phyloP scores from a whole-genome alignment of 108 stramenopile species.

The Fragilaria radians region DNA sequence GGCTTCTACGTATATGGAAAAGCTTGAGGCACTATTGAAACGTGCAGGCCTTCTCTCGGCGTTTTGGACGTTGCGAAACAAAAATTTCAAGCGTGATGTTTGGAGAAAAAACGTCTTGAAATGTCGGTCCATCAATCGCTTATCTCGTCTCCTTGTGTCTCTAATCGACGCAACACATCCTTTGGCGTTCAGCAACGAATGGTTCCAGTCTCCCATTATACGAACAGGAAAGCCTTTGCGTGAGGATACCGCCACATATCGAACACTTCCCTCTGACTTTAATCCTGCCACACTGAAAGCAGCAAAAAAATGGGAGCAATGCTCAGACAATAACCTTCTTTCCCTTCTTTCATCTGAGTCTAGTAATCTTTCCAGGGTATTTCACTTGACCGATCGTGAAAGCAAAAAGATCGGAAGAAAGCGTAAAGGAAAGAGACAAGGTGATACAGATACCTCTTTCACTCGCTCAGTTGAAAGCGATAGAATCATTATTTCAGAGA shows the following conservation, averaged over 20 bases:
- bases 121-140: slow-evolving; percentile 30
- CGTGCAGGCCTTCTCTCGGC: slow-evolving; percentile 43
- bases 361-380: not conserved
- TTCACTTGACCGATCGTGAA: not conserved
- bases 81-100: slow-evolving; percentile 7
- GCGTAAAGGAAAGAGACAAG: not conserved
- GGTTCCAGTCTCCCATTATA: slow-evolving; percentile 38
- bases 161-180: slow-evolving; percentile 51
- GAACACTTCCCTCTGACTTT: slow-evolving; percentile 25
- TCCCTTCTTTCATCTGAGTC: not conserved
- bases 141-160: slow-evolving; percentile 39
- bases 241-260: slow-evolving; percentile 3
- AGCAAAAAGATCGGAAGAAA: not conserved
- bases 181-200: slow-evolving; percentile 43
- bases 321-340: not conserved
- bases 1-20: slow-evolving; percentile 40
- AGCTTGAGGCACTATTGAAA: slow-evolving; percentile 32
- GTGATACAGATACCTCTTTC: too few relatives aligned
- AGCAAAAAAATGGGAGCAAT: slow-evolving; percentile 30
- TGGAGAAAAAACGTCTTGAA: slow-evolving; percentile 39
- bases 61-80: slow-evolving; percentile 40
- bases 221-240: slow-evolving; percentile 2
- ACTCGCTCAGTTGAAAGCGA: too few relatives aligned
- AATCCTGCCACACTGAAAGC: slow-evolving; percentile 8
- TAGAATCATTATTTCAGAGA: too few relatives aligned